phyloP scores from a whole-genome alignment of 495 filamentous ascomycete genomes.

The Neurospora tetrasperma region DNA sequence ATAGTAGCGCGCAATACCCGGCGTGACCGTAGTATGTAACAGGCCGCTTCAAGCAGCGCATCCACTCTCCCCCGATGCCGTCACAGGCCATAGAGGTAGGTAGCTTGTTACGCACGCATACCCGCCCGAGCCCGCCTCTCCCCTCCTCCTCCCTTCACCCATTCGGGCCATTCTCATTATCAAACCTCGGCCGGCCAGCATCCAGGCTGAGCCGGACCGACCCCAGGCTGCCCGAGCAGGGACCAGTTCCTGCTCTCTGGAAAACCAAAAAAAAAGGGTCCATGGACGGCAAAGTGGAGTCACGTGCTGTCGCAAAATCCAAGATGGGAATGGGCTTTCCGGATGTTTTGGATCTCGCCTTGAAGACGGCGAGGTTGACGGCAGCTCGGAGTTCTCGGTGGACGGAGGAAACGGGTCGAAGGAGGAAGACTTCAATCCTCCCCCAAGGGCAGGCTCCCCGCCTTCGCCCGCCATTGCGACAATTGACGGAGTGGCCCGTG shows the following conservation, averaged over 20 bases:
- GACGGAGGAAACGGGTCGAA: neutral
- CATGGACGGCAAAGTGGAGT: neutral
- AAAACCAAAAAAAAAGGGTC: neutral
- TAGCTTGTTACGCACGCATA: neutral
- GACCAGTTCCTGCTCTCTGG: neutral
- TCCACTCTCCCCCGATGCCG: neutral
- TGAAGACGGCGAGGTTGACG: neutral
- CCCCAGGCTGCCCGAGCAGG: neutral
- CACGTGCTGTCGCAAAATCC: neutral
- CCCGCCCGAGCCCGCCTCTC: neutral
- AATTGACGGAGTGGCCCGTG: neutral
- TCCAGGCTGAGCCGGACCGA: neutral
- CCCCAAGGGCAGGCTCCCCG: neutral
- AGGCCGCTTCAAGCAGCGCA: neutral
- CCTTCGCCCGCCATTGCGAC: neutral
- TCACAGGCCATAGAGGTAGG: neutral
- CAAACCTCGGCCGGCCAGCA: neutral
- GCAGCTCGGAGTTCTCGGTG: neutral
- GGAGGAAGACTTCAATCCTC: neutral
- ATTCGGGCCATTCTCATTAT: neutral
- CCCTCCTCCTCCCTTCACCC: neutral
- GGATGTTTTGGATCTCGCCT: neutral
- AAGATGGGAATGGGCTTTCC: neutral
- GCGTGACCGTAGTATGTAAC: neutral
- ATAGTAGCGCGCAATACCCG: neutral